Evolutionary conservation across 108 stramenopile species (phyloP), one percentile per base, ranked within the genome.

Genomic region (Nitzschia sp.): DNA sequence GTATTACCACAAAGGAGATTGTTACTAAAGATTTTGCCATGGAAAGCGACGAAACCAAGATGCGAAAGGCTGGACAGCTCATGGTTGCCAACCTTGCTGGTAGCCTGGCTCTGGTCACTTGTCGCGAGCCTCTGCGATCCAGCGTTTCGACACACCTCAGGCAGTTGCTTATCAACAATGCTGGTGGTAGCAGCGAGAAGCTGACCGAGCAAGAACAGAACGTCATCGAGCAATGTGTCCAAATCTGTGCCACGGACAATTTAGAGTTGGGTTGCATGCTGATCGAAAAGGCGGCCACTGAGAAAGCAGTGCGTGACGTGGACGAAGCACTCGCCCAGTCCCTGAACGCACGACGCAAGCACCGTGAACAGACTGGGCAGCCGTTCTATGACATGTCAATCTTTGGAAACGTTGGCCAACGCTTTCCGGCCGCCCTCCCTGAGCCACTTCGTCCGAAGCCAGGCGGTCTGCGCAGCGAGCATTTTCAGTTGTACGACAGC

Each of bases 11-110:
- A 21, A 98, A 98, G 71, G 94, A 98, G 70, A 93, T 99, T 35
- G 91, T 98, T 18, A 84, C 93, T n/a, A 99, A 99, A 73, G 99
- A 99, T 79, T 99, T 99, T 70, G 98, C 98, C 24, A 98, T 92
- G 93, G 98, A 99, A 74, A 78, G 90, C 32, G 96, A 98, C 67
- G 98, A 98, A 66, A 86, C 77, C 59, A 95, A 94, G 72, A 87
- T 99, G 94, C 82, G 94, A 15, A 97, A 95, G 74, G 98, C 97
- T 26, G 97, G 97, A 9, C 97, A 97, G 74, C 80, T 98, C 18
- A 99, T 99, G 98, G 97, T 98, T 17, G 89, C 97, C 4, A 97
- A 97, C 72, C 88, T 99, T 51, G 98, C 99, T 38, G 98, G 98
- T 18, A 94, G 95, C 68, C 82, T 99, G 6, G 97, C 99, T 11